Conservation (phyloP, 441 rosid genomes). For the Hura crepitans region DNA sequence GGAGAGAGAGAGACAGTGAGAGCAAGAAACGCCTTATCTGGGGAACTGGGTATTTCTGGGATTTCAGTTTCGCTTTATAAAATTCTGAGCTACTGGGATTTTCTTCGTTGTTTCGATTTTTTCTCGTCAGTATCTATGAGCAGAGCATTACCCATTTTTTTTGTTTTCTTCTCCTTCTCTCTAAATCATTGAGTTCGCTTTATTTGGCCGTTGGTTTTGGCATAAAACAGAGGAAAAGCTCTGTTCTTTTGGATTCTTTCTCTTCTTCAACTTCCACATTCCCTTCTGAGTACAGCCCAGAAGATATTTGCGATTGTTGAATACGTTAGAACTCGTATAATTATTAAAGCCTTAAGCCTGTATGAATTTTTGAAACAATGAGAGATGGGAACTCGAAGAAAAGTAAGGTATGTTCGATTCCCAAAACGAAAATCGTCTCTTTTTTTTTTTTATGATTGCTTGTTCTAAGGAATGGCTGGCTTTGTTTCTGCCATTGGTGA, state of each 20-base stretch:
- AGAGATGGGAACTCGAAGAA: constrained; percentile 71
- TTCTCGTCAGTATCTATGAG: constrained; percentile 31
- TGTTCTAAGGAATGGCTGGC: constrained; percentile 24
- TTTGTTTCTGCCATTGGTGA: constrained; percentile 28
- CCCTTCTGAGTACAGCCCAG: constrained; percentile 19
- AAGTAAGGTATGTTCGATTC: constrained; percentile 61
- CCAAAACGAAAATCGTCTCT: not conserved
- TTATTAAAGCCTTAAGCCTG: constrained; percentile 24
- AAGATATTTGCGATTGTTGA: constrained; percentile 1
- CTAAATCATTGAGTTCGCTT: not conserved
- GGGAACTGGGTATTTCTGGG: constrained; percentile 19
- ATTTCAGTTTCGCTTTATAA: constrained; percentile 26
- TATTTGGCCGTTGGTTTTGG: constrained; percentile 22
- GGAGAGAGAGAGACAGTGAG: not conserved
- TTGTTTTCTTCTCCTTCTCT: constrained; percentile 16
- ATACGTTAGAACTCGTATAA: constrained; percentile 8
- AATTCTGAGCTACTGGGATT: constrained; percentile 32
- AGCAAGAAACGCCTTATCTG: constrained; percentile 19
- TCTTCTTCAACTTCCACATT: constrained; percentile 20
- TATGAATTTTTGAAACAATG: constrained; percentile 71
- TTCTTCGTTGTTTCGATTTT: constrained; percentile 23
- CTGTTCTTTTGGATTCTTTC: constrained; percentile 20
- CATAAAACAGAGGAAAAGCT: constrained; percentile 14
- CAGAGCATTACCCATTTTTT: constrained; percentile 24
- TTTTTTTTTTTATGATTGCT: constrained; percentile 17